These are phyloP conservation scores for Vitis rotundifolia DNA, from an alignment of 164 flowering plant genomes.

Conservation along the genomic window DNA sequence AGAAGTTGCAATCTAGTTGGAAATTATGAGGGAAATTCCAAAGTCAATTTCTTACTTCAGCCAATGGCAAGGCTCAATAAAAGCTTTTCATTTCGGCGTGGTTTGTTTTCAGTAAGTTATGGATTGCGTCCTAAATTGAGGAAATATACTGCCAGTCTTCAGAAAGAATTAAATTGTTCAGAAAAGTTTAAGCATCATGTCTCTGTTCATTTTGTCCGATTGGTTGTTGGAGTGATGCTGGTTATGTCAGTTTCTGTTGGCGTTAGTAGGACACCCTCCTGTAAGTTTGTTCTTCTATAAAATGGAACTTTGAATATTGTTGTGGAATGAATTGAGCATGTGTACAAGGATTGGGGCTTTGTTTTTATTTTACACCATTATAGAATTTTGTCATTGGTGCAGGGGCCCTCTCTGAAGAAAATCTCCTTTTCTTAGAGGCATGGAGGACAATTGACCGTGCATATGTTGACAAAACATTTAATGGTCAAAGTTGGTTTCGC, in stretches of 20 bases:
- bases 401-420: constrained; percentile 95
- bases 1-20: constrained; percentile 6
- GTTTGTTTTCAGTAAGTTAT: constrained; percentile 17
- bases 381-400: not conserved
- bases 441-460: constrained; percentile 98
- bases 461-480: constrained; percentile 86
- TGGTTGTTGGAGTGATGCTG: constrained; percentile 52
- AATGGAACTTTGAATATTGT: not conserved
- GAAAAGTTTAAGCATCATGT: constrained; percentile 31
- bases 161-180: constrained; percentile 25
- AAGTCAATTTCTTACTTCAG: constrained; percentile 14
- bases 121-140: constrained; percentile 16
- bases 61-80: constrained; percentile 22
- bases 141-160: constrained; percentile 20
- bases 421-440: constrained; percentile 93
- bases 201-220: constrained; percentile 32
- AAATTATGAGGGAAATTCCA: constrained; percentile 16
- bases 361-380: not conserved
- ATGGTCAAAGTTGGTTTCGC: constrained; percentile 98
- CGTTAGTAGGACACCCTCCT: constrained; percentile 50
- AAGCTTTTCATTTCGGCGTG: constrained; percentile 16
- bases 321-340: not conserved
- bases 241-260: constrained; percentile 52
- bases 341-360: not conserved
- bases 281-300: constrained; percentile 48